Conservation (phyloP, 352 stramenopile genomes). For the Phytopythium delawarense region DNA sequence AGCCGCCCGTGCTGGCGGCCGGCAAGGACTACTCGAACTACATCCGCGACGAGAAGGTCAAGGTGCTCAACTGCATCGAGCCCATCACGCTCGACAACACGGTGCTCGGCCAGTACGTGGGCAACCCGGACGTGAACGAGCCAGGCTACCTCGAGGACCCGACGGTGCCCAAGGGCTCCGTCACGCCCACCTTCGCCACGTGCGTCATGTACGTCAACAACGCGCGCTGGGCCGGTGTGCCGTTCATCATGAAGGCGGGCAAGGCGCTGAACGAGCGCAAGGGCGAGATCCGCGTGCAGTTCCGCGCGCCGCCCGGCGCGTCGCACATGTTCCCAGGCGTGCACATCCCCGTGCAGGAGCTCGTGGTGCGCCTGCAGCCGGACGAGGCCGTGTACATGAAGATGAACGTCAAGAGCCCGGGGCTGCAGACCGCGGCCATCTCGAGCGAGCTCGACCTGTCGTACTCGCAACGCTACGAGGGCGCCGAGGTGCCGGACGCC, state of each 20-base stretch:
- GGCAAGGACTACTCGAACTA: conserved; percentile 89
- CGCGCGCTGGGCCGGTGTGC: conserved; percentile 94
- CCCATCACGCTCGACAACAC: conserved; percentile 92
- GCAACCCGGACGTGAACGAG: conserved; percentile 68
- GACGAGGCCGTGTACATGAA: conserved; percentile 97
- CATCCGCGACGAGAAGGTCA: conserved; percentile 98
- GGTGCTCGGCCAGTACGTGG: conserved; percentile 97
- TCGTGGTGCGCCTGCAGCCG: conserved; percentile 97
- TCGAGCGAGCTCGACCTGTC: conserved; percentile 96
- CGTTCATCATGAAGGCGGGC: conserved; percentile 98
- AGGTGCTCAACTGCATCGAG: conserved; percentile 95
- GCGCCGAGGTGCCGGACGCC: conserved; percentile 91
- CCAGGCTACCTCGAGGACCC: conserved; percentile 95
- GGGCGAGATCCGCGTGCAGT: conserved; percentile 96
- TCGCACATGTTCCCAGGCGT: conserved; percentile 89
- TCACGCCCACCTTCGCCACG: conserved; percentile 91
- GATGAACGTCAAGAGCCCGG: conserved; percentile 95
- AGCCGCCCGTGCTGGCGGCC: conserved; percentile 82
- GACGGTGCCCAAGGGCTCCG: conserved; percentile 92
- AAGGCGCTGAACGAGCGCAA: conserved; percentile 98
- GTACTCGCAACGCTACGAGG: conserved; percentile 89
- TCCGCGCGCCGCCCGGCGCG: conserved; percentile 90
- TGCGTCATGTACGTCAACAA: conserved; percentile 94
- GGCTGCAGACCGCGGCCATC: conserved; percentile 87
- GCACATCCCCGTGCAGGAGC: conserved; percentile 91